Percentiles rank a stretch among this genome's conserved stretches.
phyloP scores from a whole-genome alignment of 2,329 filamentous ascomycete species.

The Penicillium corylophilum region DNA sequence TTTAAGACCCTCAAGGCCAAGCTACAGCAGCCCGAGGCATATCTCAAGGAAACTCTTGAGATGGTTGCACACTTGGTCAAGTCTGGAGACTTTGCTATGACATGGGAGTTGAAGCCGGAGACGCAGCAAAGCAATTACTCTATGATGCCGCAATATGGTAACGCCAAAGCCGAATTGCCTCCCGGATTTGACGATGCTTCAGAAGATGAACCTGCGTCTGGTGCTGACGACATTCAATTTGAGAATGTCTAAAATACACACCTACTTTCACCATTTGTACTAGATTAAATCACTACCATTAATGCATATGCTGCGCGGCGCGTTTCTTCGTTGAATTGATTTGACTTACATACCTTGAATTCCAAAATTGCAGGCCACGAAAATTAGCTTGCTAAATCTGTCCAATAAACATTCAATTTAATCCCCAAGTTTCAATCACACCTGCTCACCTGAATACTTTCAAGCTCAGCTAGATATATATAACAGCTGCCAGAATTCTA shows the following conservation, averaged over 20 bases:
- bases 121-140: slow-evolving; percentile 57
- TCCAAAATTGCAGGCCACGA: not conserved
- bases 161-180: slow-evolving; percentile 53
- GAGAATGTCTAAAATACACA: slow-evolving; percentile 61
- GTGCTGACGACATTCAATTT: slow-evolving; percentile 71
- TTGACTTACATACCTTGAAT: no score
- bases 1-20: slow-evolving; percentile 77
- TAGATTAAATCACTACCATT: slow-evolving; percentile 7
- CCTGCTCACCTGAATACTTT: no score
- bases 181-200: slow-evolving; percentile 52
- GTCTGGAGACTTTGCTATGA: slow-evolving; percentile 78
- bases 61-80: slow-evolving; percentile 80
- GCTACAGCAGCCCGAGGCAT: slow-evolving; percentile 87
- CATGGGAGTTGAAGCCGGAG: slow-evolving; percentile 76
- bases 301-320: slow-evolving; percentile 4
- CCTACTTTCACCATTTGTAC: not conserved
- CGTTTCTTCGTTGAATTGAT: not conserved
- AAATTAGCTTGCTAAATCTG: not conserved
- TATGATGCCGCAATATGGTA: slow-evolving; percentile 36
- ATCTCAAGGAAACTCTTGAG: slow-evolving; percentile 79
- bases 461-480: no score
- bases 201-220: slow-evolving; percentile 48
- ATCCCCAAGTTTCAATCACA: no score
- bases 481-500: not conserved
- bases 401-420: no score